Conservation (phyloP, 2,329 filamentous ascomycete genomes). For the Diaporthe vaccinii region DNA sequence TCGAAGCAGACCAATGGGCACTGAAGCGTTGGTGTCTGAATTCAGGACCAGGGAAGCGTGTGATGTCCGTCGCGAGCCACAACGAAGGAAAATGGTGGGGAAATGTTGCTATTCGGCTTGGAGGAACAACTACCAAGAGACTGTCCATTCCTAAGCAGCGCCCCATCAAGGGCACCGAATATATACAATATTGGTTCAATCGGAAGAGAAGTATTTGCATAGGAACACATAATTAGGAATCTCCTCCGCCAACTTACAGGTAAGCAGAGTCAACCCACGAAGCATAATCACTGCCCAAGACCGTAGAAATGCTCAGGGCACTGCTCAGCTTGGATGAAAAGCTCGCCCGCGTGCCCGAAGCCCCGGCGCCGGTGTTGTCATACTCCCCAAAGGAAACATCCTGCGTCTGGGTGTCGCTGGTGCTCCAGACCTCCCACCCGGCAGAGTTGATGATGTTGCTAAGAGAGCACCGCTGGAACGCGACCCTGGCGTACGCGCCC, state of each 20-base stretch:
- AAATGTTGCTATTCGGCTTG: neutral
- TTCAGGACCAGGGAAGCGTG: too few species aligned
- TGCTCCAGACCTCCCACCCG: conserved; percentile 66
- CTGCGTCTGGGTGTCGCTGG: conserved; percentile 55
- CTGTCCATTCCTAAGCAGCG: neutral
- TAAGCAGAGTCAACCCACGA: conserved; percentile 40
- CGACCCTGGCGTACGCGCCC: conserved; percentile 62
- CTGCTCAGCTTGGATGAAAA: conserved; percentile 57
- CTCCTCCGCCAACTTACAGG: conserved; percentile 9
- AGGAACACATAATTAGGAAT: neutral
- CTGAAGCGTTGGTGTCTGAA: neutral
- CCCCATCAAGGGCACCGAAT: neutral
- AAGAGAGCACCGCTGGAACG: conserved; percentile 62
- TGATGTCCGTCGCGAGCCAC: neutral
- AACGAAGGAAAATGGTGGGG: neutral
- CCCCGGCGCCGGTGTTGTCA: conserved; percentile 63
- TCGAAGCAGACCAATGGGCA: neutral
- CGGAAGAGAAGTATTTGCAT: neutral
- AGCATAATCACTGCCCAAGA: conserved; percentile 36
- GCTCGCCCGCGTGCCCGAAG: conserved; percentile 61
- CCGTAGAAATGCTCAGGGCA: conserved; percentile 51
- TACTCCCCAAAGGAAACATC: conserved; percentile 69
- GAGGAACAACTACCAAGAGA: neutral
- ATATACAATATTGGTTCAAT: neutral
- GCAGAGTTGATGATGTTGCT: conserved; percentile 63